Conservation (phyloP, 2,329 filamentous ascomycete species). For the Achaetomium macrosporum region DNA sequence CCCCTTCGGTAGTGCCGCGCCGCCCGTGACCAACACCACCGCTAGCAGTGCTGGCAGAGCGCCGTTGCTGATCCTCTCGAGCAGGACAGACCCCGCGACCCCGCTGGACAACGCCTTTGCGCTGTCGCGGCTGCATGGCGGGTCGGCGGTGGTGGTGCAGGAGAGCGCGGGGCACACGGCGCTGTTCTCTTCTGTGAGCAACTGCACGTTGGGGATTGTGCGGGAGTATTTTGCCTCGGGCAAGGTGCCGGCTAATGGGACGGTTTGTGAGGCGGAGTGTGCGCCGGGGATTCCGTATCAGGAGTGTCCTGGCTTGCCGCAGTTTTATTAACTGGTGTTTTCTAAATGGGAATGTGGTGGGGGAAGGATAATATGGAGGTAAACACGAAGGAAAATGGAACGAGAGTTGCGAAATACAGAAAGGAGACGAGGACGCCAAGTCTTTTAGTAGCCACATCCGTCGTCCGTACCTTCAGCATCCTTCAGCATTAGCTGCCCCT, state of each 20-base stretch:
- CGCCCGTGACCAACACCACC: neutral
- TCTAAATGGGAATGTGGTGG: no score
- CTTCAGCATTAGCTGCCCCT: no score
- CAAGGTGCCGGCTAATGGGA: constrained; percentile 8
- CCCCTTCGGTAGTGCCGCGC: constrained; percentile 12
- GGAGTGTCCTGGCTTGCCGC: constrained; percentile 7
- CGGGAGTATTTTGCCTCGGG: constrained; percentile 12
- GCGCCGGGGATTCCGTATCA: constrained; percentile 6
- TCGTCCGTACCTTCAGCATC: no score
- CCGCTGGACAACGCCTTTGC: constrained; percentile 13
- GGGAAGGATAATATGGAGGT: no score
- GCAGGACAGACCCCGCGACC: constrained; percentile 11
- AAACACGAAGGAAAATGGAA: no score
- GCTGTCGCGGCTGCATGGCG: constrained; percentile 4
- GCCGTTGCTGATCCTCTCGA: constrained; percentile 16
- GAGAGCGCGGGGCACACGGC: constrained; percentile 9
- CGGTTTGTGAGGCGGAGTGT: constrained; percentile 10
- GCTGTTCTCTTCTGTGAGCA: constrained; percentile 3
- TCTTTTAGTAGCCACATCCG: no score
- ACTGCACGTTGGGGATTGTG: constrained; percentile 4
- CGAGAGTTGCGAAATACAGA: no score
- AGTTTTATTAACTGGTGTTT: no score
- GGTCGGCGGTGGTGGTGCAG: constrained; percentile 12
- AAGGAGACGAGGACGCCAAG: no score
- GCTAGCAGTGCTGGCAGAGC: neutral